Conservation (phyloP, 2,329 filamentous ascomycete species). For the Helotiales sp. region DNA sequence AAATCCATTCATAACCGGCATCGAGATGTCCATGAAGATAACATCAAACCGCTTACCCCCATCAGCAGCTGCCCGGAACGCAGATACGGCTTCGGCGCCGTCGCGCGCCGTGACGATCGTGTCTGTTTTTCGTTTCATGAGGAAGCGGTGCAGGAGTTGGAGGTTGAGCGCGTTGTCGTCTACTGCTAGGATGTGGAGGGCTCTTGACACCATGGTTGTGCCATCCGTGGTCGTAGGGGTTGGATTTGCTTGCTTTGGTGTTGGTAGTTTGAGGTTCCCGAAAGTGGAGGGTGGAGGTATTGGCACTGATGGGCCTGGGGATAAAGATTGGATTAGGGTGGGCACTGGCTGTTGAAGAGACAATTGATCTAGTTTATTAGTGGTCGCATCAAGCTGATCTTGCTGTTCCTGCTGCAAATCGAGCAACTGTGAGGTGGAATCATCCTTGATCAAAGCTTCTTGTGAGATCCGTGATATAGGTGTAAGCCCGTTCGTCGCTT, state of each 20-base stretch:
- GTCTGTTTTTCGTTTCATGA: conserved; percentile 40
- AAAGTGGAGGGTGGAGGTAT: background rate
- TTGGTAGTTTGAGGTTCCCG: background rate
- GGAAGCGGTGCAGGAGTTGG: conserved; percentile 37
- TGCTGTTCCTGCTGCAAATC: background rate
- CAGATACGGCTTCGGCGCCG: conserved; percentile 46
- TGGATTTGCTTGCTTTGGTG: background rate
- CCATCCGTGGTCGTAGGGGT: background rate
- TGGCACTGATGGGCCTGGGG: too few species aligned
- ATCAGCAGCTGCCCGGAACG: conserved; percentile 32
- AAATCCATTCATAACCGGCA: conserved; percentile 55
- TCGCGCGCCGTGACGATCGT: conserved; percentile 42
- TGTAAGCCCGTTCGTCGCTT: background rate
- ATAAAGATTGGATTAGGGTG: too few species aligned
- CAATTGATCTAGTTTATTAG: background rate
- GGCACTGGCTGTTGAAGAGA: background rate
- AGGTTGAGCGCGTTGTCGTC: conserved; percentile 44
- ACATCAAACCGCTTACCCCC: conserved; percentile 38
- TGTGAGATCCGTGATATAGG: background rate
- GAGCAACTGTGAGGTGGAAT: background rate
- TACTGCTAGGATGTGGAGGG: conserved; percentile 36
- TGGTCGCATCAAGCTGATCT: background rate
- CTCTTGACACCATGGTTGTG: background rate
- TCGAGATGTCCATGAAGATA: conserved; percentile 54
- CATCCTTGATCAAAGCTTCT: background rate